Conservation (phyloP, 495 filamentous ascomycete species). For the Opeltia flavorubescens region DNA sequence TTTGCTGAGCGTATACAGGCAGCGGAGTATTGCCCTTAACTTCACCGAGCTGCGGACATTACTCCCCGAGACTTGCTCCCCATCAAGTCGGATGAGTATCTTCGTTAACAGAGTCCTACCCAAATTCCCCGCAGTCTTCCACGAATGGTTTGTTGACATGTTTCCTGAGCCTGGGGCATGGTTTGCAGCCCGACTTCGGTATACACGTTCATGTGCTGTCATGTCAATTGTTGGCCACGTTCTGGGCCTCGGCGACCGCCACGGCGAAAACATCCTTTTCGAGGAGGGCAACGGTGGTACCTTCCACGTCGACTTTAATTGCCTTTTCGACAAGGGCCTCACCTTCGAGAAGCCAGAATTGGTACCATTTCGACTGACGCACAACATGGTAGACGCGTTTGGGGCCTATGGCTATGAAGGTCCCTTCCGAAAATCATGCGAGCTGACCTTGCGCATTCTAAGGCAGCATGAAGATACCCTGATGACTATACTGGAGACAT, state of each 20-base stretch:
- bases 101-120: conserved; percentile 53
- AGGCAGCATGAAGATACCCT: conserved; percentile 87
- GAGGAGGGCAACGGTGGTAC: conserved; percentile 90
- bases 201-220: conserved; percentile 85
- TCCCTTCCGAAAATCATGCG: conserved; percentile 79
- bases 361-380: conserved; percentile 94
- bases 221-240: conserved; percentile 98
- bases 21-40: conserved; percentile 47
- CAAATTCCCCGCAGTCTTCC: conserved; percentile 66
- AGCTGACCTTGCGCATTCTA: conserved; percentile 71
- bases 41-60: conserved; percentile 44
- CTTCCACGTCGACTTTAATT: conserved; percentile 98
- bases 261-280: conserved; percentile 93
- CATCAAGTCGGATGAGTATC: conserved; percentile 39
- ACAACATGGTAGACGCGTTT: conserved; percentile 97
- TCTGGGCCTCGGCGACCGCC: conserved; percentile 88
- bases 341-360: conserved; percentile 90
- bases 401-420: conserved; percentile 85
- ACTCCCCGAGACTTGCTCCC: conserved; percentile 42
- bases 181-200: conserved; percentile 82
- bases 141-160: conserved; percentile 89
- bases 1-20: conserved; percentile 59
- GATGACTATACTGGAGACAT: conserved; percentile 93
- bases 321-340: conserved; percentile 95
- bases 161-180: conserved; percentile 86